Percentiles rank a stretch among this genome's conserved stretches.
Evolutionary conservation across 2,329 filamentous ascomycete genomes (phyloP).

Genomic region (Epichloe glyceriae): DNA sequence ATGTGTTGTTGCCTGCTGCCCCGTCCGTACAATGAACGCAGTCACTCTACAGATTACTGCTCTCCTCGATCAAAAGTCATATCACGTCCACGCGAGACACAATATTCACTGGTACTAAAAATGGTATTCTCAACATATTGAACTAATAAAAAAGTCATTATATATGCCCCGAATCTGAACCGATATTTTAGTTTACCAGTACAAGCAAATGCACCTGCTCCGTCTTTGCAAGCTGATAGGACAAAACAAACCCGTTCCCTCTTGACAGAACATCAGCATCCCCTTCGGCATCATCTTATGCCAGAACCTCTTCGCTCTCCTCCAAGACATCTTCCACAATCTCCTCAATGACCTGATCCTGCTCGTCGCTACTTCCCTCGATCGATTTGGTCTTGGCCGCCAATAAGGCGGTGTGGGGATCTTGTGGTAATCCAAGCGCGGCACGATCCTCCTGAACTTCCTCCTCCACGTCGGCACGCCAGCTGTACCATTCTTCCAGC

Average conservation of each 20-base stretch:
- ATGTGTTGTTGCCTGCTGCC: too few relatives aligned
- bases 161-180: conserved; percentile 2
- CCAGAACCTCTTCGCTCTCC: conserved; percentile 69
- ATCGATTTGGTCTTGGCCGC: conserved; percentile 40
- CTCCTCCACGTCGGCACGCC: conserved; percentile 61
- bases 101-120: not conserved
- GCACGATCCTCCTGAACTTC: conserved; percentile 62
- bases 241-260: conserved; percentile 4
- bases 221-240: conserved; percentile 16
- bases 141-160: conserved; percentile 2
- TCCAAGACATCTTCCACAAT: conserved; percentile 72
- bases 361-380: conserved; percentile 43
- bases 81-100: not conserved
- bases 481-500: conserved; percentile 80
- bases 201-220: conserved; percentile 19
- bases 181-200: conserved; percentile 16
- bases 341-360: conserved; percentile 76
- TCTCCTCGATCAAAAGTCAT: not conserved
- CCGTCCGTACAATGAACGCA: too few relatives aligned
- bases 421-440: conserved; percentile 50
- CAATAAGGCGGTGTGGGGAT: conserved; percentile 49
- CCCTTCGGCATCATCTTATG: conserved; percentile 13
- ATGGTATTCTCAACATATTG: not conserved
- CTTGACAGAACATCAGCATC: not conserved
- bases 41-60: not conserved